Evolutionary conservation across 164 flowering plant species (phyloP).

Genomic region (Chimonanthus salicifolius): DNA sequence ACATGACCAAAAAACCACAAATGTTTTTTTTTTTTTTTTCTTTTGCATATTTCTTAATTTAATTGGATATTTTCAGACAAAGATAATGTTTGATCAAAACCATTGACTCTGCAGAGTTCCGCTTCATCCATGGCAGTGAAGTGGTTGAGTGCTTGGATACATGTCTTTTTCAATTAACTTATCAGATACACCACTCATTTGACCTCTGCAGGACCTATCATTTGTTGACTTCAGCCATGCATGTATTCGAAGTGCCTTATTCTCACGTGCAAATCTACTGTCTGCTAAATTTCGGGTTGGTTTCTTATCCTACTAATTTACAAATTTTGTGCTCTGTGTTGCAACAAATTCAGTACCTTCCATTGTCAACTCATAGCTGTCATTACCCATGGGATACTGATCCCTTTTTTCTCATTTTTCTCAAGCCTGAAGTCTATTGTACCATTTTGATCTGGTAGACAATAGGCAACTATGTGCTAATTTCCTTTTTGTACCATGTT

Average conservation of each 20-base stretch:
- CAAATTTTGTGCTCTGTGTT: background rate
- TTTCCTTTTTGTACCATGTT: conserved; percentile 1
- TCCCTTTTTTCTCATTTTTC: background rate
- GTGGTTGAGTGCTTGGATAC: background rate
- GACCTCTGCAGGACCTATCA: conserved; percentile 68
- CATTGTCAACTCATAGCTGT: background rate
- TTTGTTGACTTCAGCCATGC: conserved; percentile 90
- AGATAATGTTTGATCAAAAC: background rate
- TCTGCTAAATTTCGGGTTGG: conserved; percentile 83
- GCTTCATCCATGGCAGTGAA: background rate
- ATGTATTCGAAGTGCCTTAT: conserved; percentile 63
- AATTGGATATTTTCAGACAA: background rate
- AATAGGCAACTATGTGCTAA: background rate
- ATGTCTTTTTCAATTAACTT: background rate
- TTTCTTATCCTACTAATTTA: background rate
- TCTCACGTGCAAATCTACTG: conserved; percentile 90
- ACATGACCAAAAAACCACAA: too few relatives aligned
- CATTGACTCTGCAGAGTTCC: background rate
- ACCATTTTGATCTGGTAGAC: background rate
- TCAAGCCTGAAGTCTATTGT: background rate
- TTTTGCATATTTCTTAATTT: background rate
- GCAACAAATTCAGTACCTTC: background rate
- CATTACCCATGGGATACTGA: too few relatives aligned
- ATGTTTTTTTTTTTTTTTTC: background rate
- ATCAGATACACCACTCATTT: background rate